These are phyloP conservation scores for Pseudocercospora cruenta DNA, from an alignment of 2,329 filamentous ascomycete genomes.

Conservation along the genomic window DNA sequence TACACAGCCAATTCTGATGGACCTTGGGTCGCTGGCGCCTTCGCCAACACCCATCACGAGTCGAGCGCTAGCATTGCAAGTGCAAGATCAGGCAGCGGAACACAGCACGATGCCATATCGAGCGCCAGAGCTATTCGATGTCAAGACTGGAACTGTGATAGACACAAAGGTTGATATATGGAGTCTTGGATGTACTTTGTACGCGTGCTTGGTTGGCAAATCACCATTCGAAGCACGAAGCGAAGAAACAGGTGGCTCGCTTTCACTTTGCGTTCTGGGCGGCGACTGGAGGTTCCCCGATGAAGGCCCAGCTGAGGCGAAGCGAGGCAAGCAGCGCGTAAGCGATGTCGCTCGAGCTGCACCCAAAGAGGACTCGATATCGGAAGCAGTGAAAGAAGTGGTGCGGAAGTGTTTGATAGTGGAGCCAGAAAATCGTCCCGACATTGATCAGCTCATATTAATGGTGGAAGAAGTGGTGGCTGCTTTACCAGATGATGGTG, in stretches of 20 bases:
- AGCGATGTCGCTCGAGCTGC: constrained; percentile 33
- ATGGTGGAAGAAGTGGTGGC: constrained; percentile 76
- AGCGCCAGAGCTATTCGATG: constrained; percentile 95
- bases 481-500: constrained; percentile 61
- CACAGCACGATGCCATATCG: constrained; percentile 99
- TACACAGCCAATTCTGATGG: constrained; percentile 90
- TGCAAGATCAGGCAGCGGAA: constrained; percentile 92
- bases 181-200: constrained; percentile 96
- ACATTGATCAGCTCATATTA: constrained; percentile 79
- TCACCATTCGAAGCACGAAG: constrained; percentile 94
- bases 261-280: constrained; percentile 88
- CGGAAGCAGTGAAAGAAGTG: constrained; percentile 81
- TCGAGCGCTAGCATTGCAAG: constrained; percentile 83
- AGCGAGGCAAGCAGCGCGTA: constrained; percentile 59
- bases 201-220: constrained; percentile 94
- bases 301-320: constrained; percentile 67
- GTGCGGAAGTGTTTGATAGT: constrained; percentile 84
- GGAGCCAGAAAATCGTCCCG: constrained; percentile 84
- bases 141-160: constrained; percentile 87
- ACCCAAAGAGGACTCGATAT: constrained; percentile 63
- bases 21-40: constrained; percentile 86
- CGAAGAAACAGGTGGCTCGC: constrained; percentile 91
- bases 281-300: constrained; percentile 98
- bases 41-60: constrained; percentile 89
- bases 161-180: constrained; percentile 98